These are phyloP conservation scores for Mortierella alpina DNA, from an alignment of 192 early-diverging fungal genomes.

Conservation along the genomic window DNA sequence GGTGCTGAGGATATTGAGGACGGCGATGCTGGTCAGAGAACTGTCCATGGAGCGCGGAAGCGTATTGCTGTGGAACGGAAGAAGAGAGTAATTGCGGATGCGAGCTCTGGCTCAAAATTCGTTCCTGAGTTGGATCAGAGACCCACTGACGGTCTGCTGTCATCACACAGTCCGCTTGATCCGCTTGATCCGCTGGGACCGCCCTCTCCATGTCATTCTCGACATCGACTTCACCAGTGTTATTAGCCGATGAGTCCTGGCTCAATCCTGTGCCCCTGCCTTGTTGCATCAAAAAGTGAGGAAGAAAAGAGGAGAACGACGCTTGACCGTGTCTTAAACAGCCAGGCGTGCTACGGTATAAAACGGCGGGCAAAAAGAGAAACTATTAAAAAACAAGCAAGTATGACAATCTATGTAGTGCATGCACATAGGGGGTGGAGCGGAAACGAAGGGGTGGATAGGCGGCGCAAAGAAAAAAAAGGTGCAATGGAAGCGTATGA, in stretches of 20 bases:
- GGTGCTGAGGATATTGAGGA: background rate
- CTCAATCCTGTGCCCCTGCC: no score
- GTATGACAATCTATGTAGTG: conserved; percentile 12
- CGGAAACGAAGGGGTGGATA: background rate
- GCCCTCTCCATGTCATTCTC: no score
- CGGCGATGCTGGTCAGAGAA: background rate
- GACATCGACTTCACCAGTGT: no score
- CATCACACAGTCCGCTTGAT: no score
- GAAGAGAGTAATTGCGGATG: background rate
- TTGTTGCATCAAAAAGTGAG: background rate
- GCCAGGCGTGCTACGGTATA: no score
- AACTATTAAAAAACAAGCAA: conserved; percentile 39
- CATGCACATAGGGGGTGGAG: background rate
- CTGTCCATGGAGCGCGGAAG: background rate
- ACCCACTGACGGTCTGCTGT: background rate
- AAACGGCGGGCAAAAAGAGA: conserved; percentile 9
- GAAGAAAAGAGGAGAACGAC: background rate
- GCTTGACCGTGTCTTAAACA: conserved; percentile 9
- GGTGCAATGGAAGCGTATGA: background rate
- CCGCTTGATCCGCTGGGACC: no score
- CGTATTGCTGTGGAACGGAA: conserved; percentile 4
- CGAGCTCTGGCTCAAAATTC: no score
- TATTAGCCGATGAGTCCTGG: no score
- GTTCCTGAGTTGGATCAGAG: no score
- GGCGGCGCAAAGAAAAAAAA: background rate